Base-by-base conservation (phyloP, 2,329 filamentous ascomycete species). In the Lecanicillium sp. region DNA sequence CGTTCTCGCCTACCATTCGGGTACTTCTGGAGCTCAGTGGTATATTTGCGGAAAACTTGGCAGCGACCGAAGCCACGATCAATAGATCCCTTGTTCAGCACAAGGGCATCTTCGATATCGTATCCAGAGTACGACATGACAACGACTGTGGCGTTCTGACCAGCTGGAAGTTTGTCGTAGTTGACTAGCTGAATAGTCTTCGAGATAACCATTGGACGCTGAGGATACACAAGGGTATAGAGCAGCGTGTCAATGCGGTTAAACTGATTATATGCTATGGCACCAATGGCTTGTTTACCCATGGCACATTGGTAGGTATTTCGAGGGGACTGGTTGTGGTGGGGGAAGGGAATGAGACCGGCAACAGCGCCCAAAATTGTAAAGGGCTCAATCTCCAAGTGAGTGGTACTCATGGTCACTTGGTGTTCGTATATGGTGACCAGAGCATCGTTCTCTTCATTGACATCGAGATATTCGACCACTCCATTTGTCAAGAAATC, bases 101-200 rank as follows among this genome's bases (percentile, higher is more conserved):
- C 90, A 14, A 98, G 72, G 9, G 92, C 92, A 71, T 98, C 92
- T 69, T 98, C 92, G 50, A 98, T 98, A 78, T 98, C 92, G 64
- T 98, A 98, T 17, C 92, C 92, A 10, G 90, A 97, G 64, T 92
- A 98, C 35, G 89, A 97, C 92, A 98, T 98, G 64, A 98, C 92
- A 5, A 94, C 92, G 18, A 98, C 92, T 1, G 87, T 95, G 4
- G 92, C 94, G 45, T 96, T 97, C 56, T 98, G 92, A 0, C 92
- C 92, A 5, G 92, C 92, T 0, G 92, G 92, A 12, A 98, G 79
- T 58, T 96, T 95, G 63, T 98, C 92, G 57, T 97, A 98, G 51
- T 94, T 88, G 49, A 94, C 87, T 17, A 98, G 74, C 61, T 98
- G 87, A 48, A 98, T 98, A 0, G 92, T 96, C 53, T 94, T 84